Conservation (phyloP, 306 rosid species). For the Lathyrus oleraceus region DNA sequence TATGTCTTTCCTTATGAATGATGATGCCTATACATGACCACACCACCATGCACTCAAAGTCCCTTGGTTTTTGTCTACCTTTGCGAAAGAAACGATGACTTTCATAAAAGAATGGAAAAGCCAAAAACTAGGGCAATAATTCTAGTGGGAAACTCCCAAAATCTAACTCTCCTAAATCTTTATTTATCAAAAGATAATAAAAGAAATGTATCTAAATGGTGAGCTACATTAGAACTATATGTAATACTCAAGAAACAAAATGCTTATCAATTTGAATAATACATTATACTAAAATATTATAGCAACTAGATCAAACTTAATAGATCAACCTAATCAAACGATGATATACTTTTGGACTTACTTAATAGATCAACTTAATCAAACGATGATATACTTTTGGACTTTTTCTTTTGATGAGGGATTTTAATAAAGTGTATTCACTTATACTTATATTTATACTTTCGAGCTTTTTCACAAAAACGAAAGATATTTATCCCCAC, state of each 20-base stretch:
- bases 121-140: conserved; percentile 4
- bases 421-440: conserved; percentile 19
- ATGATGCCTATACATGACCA: conserved; percentile 33
- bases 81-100: conserved; percentile 41
- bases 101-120: conserved; percentile 39
- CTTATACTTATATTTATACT: background rate
- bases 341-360: conserved; percentile 18
- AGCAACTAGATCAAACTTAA: background rate
- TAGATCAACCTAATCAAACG: conserved; percentile 35
- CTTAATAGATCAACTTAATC: conserved; percentile 42
- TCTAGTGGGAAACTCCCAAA: background rate
- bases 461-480: background rate
- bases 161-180: too few species aligned
- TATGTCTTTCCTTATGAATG: conserved; percentile 24
- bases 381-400: conserved; percentile 17
- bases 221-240: too few species aligned
- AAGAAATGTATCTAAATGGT: too few species aligned
- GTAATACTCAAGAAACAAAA: too few species aligned
- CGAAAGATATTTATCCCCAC: background rate
- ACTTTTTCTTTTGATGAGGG: conserved; percentile 2
- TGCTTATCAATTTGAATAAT: background rate
- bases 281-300: background rate
- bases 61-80: conserved; percentile 37
- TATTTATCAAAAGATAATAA: too few species aligned
- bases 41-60: conserved; percentile 31